Conservation (phyloP, 2,329 filamentous ascomycete genomes). For the Endothia cerciana region DNA sequence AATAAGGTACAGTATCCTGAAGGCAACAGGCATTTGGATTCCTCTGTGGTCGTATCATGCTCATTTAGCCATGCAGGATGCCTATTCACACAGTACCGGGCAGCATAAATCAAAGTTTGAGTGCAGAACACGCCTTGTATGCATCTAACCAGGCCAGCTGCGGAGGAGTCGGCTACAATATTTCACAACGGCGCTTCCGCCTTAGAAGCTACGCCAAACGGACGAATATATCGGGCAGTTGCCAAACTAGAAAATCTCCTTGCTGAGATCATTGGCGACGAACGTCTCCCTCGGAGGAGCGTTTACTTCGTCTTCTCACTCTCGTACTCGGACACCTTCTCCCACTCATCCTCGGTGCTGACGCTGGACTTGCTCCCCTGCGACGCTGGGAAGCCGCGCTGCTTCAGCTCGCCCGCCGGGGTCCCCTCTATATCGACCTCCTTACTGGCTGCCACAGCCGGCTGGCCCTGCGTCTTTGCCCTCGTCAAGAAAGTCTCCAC, state of each 20-base stretch:
- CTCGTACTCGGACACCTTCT: constrained; percentile 82
- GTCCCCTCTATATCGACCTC: constrained; percentile 50
- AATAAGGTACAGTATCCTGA: neutral
- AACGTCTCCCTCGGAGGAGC: no score
- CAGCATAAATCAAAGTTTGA: neutral
- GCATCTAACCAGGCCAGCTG: constrained; percentile 3
- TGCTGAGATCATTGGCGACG: neutral
- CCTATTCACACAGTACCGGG: constrained; percentile 2
- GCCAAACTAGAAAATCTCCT: neutral
- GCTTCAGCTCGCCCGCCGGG: constrained; percentile 52
- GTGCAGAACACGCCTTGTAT: constrained; percentile 16
- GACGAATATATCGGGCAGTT: neutral
- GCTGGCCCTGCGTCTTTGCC: constrained; percentile 27
- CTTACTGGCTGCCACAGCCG: constrained; percentile 40
- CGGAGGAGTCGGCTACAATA: constrained; percentile 4
- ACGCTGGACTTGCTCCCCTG: constrained; percentile 57
- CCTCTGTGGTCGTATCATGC: neutral
- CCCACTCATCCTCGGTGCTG: constrained; percentile 97
- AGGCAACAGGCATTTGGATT: neutral
- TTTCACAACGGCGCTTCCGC: neutral
- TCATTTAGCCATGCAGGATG: neutral
- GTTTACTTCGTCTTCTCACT: constrained; percentile 59
- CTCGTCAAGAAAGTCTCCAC: constrained; percentile 44
- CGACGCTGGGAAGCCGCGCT: constrained; percentile 41
- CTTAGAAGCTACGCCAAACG: neutral